These are phyloP conservation scores for Aspergillus ochraceus DNA, from an alignment of 2,329 filamentous ascomycete genomes.

Conservation along the genomic window DNA sequence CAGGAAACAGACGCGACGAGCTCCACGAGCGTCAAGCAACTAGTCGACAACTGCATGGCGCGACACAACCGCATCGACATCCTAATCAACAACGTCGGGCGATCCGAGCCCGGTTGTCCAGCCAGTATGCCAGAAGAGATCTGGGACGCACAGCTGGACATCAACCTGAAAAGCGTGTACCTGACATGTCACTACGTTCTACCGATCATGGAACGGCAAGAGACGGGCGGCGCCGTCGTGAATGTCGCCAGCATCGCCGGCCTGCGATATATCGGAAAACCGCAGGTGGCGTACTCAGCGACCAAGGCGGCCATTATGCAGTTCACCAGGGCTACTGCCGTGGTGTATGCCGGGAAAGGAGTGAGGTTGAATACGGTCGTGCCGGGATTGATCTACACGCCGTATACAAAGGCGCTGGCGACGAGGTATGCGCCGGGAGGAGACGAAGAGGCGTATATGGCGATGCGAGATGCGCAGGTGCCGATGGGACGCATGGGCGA, in stretches of 20 bases:
- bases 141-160: slow-evolving; percentile 55
- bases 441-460: slow-evolving; percentile 44
- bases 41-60: slow-evolving; percentile 54
- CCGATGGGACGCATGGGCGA: slow-evolving; percentile 36
- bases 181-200: slow-evolving; percentile 48
- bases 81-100: slow-evolving; percentile 62
- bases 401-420: slow-evolving; percentile 49
- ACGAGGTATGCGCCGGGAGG: slow-evolving; percentile 45
- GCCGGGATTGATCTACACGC: slow-evolving; percentile 59
- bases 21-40: slow-evolving; percentile 49
- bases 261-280: slow-evolving; percentile 53
- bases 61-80: slow-evolving; percentile 60
- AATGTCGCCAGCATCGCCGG: slow-evolving; percentile 55
- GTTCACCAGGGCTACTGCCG: slow-evolving; percentile 51
- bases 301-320: slow-evolving; percentile 55
- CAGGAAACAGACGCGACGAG: slow-evolving; percentile 55
- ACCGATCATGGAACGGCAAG: slow-evolving; percentile 26
- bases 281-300: slow-evolving; percentile 56
- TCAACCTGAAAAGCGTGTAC: slow-evolving; percentile 60
- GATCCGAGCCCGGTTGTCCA: slow-evolving; percentile 54
- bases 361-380: slow-evolving; percentile 56
- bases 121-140: slow-evolving; percentile 49
- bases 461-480: slow-evolving; percentile 22
- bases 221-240: slow-evolving; percentile 43
- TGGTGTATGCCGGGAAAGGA: slow-evolving; percentile 40